phyloP scores from a whole-genome alignment of 352 stramenopile genomes.

The Pythium sukuiense region DNA sequence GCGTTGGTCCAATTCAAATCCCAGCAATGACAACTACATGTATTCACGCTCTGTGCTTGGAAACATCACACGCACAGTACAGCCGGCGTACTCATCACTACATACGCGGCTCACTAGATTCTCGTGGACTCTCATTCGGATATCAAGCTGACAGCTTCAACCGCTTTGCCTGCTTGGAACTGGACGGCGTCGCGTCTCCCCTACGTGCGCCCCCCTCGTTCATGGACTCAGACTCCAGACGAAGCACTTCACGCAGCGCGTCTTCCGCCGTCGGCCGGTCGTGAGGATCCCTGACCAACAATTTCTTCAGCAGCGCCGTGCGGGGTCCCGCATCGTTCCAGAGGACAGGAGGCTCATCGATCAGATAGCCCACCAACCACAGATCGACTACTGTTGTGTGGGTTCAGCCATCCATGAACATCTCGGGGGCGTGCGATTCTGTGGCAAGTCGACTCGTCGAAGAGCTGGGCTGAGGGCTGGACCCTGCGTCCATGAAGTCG shows the following conservation, averaged over 20 bases:
- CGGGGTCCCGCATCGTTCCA: background rate
- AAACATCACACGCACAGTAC: too few species aligned
- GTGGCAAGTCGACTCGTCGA: background rate
- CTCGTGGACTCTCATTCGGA: too few species aligned
- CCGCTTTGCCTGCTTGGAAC: background rate
- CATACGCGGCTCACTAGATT: too few species aligned
- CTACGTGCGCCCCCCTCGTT: background rate
- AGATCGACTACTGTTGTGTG: conserved; percentile 19
- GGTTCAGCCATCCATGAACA: conserved; percentile 3
- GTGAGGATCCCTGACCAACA: background rate
- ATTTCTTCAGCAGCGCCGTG: background rate
- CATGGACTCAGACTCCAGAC: background rate
- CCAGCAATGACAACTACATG: too few species aligned
- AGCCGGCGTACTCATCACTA: too few species aligned
- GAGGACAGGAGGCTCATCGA: background rate
- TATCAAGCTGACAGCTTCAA: background rate
- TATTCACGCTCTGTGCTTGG: too few species aligned
- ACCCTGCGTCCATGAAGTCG: conserved; percentile 6
- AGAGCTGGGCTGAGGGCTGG: conserved; percentile 3
- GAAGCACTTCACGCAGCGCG: background rate
- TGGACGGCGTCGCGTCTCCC: background rate
- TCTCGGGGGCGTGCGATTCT: conserved; percentile 12
- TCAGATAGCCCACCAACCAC: conserved; percentile 14
- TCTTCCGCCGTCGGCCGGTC: conserved; percentile 1
- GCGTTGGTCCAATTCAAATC: too few species aligned